Conservation (phyloP, 768 basidiomycete species). For the Mycena maculata region DNA sequence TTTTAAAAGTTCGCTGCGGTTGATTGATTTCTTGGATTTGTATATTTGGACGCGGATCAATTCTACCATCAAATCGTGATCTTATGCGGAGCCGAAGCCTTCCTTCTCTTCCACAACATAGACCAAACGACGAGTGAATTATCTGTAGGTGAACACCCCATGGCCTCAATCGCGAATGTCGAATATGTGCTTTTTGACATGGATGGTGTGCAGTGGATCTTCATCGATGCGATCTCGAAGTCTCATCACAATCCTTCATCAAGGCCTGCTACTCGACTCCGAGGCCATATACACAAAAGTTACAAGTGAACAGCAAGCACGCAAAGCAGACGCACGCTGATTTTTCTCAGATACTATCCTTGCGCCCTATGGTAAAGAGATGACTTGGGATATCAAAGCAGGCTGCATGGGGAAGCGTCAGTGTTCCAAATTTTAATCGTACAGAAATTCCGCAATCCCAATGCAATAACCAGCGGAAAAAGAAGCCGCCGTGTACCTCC, state of each 20-base stretch:
- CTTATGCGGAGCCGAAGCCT: too few relatives aligned
- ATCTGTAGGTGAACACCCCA: too few relatives aligned
- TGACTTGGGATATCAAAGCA: constrained; percentile 93
- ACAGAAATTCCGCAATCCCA: neutral
- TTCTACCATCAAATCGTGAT: too few relatives aligned
- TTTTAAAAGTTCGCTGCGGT: too few relatives aligned
- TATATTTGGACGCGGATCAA: too few relatives aligned
- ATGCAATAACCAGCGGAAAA: constrained; percentile 65
- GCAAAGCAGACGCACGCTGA: neutral
- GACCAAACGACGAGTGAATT: too few relatives aligned
- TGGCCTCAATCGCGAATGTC: constrained; percentile 30
- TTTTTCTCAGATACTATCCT: constrained; percentile 74
- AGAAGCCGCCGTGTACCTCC: constrained; percentile 71
- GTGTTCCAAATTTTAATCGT: constrained; percentile 24
- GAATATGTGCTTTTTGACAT: constrained; percentile 81
- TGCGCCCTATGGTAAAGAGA: constrained; percentile 73
- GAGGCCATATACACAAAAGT: constrained; percentile 82
- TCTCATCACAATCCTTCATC: neutral
- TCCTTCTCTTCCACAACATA: too few relatives aligned
- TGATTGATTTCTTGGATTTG: too few relatives aligned
- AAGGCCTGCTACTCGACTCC: constrained; percentile 82
- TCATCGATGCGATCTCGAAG: neutral
- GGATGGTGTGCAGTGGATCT: constrained; percentile 62
- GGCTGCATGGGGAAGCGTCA: constrained; percentile 88
- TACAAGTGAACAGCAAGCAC: constrained; percentile 65